Percentiles rank a stretch among this genome's conserved stretches.
These are phyloP conservation scores for Acrocalymma vagum DNA, from an alignment of 2,329 filamentous ascomycete species.

Conservation along the genomic window DNA sequence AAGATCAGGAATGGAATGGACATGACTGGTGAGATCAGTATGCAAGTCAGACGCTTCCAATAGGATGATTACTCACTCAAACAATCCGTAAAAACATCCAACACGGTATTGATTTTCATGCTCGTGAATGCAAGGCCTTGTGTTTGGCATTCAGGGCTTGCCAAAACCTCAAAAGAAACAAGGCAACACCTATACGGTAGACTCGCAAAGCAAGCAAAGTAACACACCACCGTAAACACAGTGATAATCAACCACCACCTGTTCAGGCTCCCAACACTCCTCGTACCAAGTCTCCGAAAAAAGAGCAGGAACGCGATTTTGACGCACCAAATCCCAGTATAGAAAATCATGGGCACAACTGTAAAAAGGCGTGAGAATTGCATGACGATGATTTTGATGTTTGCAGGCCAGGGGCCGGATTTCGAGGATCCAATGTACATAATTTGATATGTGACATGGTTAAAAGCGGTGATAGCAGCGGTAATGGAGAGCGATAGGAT, in stretches of 20 bases:
- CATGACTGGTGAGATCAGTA: constrained; percentile 8
- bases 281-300: constrained; percentile 15
- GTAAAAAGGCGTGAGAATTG: constrained; percentile 13
- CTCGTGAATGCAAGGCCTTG: constrained; percentile 10
- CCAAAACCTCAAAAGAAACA: constrained; percentile 7
- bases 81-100: constrained; percentile 20
- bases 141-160: constrained; percentile 8
- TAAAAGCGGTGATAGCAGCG: constrained; percentile 2
- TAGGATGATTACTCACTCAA: constrained; percentile 15
- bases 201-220: constrained; percentile 9
- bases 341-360: constrained; percentile 17
- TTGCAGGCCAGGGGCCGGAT: constrained; percentile 3
- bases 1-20: constrained; percentile 15
- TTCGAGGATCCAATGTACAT: constrained; percentile 8
- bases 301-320: constrained; percentile 23
- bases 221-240: constrained; percentile 5
- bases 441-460: constrained; percentile 9
- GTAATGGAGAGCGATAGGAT: constrained; percentile 13
- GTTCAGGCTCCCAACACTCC: constrained; percentile 1
- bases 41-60: background rate
- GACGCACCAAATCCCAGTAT: constrained; percentile 19
- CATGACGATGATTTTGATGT: constrained; percentile 12
- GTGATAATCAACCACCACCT: constrained; percentile 14
- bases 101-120: constrained; percentile 15
- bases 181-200: constrained; percentile 20